Conservation (phyloP, 305 asterid genomes). For the Rubia tinctorum region DNA sequence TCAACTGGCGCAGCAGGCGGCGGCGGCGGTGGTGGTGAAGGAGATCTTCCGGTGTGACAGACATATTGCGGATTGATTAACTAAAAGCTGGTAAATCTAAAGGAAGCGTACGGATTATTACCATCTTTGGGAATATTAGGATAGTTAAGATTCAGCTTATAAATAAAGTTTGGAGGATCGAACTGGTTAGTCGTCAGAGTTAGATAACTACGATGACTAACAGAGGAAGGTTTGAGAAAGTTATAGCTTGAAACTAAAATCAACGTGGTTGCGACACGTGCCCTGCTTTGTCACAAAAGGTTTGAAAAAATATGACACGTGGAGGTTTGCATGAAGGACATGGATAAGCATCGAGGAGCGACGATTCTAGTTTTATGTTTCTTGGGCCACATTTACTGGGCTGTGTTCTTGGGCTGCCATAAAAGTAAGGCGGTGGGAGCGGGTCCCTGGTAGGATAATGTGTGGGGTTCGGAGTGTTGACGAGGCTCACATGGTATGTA, state of each 20-base stretch:
- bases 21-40: neutral
- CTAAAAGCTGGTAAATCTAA: neutral
- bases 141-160: neutral
- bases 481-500: slow-evolving; percentile 7
- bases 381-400: neutral
- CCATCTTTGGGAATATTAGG: neutral
- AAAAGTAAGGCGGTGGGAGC: neutral
- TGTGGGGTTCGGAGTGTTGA: neutral
- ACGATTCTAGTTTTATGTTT: neutral
- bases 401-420: neutral
- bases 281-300: neutral
- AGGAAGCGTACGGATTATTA: neutral
- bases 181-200: neutral
- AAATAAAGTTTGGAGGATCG: neutral
- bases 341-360: neutral
- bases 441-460: neutral
- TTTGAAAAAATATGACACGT: slow-evolving; percentile 30
- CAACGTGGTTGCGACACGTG: neutral
- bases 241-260: neutral
- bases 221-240: neutral
- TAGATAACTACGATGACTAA: neutral
- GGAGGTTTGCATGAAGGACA: slow-evolving; percentile 42
- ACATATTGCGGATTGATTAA: neutral
- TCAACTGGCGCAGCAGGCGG: neutral
- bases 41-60: neutral